A percentile compares a stretch with the other conserved stretches of the same genome.
phyloP scores from a whole-genome alignment of 352 stramenopile genomes.

The Phytophthora kernoviae region DNA sequence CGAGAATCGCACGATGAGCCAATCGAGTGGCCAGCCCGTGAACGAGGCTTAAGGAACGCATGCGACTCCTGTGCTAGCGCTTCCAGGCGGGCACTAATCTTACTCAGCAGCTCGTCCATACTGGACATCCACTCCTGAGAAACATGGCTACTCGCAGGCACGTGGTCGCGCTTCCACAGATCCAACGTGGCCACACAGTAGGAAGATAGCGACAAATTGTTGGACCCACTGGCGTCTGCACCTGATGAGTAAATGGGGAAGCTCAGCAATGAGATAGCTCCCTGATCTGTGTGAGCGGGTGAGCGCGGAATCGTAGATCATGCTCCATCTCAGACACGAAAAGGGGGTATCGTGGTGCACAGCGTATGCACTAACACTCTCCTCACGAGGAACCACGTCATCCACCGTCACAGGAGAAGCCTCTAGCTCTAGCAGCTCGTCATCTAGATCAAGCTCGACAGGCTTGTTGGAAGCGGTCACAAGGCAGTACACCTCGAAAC shows the following conservation, averaged over 20 bases:
- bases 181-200: slow-evolving; percentile 74
- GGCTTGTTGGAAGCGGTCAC: slow-evolving; percentile 48
- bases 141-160: slow-evolving; percentile 62
- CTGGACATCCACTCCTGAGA: slow-evolving; percentile 62
- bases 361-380: slow-evolving; percentile 72
- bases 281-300: slow-evolving; percentile 72
- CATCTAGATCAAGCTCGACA: slow-evolving; percentile 32
- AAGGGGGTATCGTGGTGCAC: slow-evolving; percentile 70
- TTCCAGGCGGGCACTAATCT: slow-evolving; percentile 56
- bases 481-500: slow-evolving; percentile 70
- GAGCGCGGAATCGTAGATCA: slow-evolving; percentile 68
- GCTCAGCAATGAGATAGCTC: slow-evolving; percentile 66
- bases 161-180: slow-evolving; percentile 60
- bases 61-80: slow-evolving; percentile 49
- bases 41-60: slow-evolving; percentile 43
- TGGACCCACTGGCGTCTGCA: slow-evolving; percentile 12
- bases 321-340: slow-evolving; percentile 68
- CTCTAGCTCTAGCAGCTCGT: slow-evolving; percentile 31
- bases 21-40: slow-evolving; percentile 54
- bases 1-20: slow-evolving; percentile 62
- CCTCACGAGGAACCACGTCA: slow-evolving; percentile 61
- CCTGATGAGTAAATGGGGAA: slow-evolving; percentile 61
- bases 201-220: slow-evolving; percentile 3
- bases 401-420: slow-evolving; percentile 52
- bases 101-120: slow-evolving; percentile 37